Conservation (phyloP, 2,329 filamentous ascomycete species). For the Neonectria hederae region DNA sequence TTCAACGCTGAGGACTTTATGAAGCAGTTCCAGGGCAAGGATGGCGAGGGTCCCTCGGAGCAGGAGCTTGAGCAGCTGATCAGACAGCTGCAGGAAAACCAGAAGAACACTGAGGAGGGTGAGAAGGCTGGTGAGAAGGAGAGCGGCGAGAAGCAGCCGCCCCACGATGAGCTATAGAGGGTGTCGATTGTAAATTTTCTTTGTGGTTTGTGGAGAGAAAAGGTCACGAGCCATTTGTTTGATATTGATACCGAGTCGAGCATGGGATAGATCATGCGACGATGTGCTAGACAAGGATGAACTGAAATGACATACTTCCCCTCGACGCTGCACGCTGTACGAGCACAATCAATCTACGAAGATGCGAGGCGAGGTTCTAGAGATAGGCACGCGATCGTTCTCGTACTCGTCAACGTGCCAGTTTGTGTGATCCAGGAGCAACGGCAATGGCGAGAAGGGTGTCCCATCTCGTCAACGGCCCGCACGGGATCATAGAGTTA, state of each 20-base stretch:
- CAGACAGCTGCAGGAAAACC: slow-evolving; percentile 36
- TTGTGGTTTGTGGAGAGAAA: slow-evolving; percentile 20
- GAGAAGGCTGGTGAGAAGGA: slow-evolving; percentile 13
- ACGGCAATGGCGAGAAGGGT: not conserved
- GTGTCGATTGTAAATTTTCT: slow-evolving; percentile 25
- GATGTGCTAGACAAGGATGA: slow-evolving; percentile 11
- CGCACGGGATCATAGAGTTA: not conserved
- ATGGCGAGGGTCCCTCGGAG: slow-evolving; percentile 41
- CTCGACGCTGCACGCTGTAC: not conserved
- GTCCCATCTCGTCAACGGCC: not conserved
- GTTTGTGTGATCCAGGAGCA: not conserved
- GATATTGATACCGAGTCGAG: slow-evolving; percentile 36
- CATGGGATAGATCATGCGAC: slow-evolving; percentile 34
- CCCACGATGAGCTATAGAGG: slow-evolving; percentile 50
- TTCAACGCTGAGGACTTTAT: slow-evolving; percentile 59
- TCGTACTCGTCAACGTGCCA: not conserved
- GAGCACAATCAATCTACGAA: not conserved
- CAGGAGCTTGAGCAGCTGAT: slow-evolving; percentile 43
- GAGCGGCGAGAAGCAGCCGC: slow-evolving; percentile 34
- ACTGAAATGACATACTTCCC: slow-evolving; percentile 12
- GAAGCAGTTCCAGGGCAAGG: slow-evolving; percentile 45
- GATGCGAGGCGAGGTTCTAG: not conserved
- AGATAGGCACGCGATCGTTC: not conserved
- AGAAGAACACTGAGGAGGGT: slow-evolving; percentile 29
- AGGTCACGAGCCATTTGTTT: slow-evolving; percentile 28